Conservation (phyloP, 495 filamentous ascomycete genomes). For the Neurospora sp. region DNA sequence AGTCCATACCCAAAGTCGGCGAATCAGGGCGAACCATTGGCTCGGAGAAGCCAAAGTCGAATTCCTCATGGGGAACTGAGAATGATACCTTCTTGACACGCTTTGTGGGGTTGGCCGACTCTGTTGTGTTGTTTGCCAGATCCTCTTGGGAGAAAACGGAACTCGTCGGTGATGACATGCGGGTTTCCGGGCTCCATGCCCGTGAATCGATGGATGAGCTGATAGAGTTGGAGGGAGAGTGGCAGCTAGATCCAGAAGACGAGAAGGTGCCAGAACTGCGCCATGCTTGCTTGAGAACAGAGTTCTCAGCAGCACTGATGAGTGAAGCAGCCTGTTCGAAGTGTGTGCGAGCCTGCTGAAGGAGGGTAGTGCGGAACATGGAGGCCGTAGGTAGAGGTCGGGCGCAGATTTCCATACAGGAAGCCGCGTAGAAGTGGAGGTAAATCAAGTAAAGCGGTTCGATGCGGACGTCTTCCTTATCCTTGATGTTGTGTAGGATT, state of each 20-base stretch:
- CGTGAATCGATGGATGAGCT: conserved; percentile 39
- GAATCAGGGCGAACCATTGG: conserved; percentile 38
- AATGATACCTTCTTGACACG: conserved; percentile 44
- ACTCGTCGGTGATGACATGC: conserved; percentile 32
- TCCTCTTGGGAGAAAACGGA: conserved; percentile 34
- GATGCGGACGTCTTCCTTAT: conserved; percentile 18
- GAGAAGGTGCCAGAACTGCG: conserved; percentile 23
- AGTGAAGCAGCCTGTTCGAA: conserved; percentile 35
- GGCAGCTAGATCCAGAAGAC: conserved; percentile 29
- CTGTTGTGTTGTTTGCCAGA: conserved; percentile 13
- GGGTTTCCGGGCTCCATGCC: conserved; percentile 29
- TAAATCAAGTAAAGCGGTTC: conserved; percentile 43
- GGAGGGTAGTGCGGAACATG: conserved; percentile 32
- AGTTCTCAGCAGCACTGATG: conserved; percentile 29
- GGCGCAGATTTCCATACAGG: conserved; percentile 42
- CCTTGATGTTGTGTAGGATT: conserved; percentile 34
- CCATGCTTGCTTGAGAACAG: conserved; percentile 20
- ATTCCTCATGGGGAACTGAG: conserved; percentile 28
- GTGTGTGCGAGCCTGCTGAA: conserved; percentile 37
- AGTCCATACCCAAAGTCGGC: conserved; percentile 34
- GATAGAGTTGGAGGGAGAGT: conserved; percentile 35
- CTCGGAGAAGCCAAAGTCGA: conserved; percentile 23
- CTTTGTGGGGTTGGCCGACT: conserved; percentile 20
- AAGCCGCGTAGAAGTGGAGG: conserved; percentile 44
- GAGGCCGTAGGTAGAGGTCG: conserved; percentile 30